Conservation (phyloP, 768 basidiomycete genomes). For the Boletellus sp. region DNA sequence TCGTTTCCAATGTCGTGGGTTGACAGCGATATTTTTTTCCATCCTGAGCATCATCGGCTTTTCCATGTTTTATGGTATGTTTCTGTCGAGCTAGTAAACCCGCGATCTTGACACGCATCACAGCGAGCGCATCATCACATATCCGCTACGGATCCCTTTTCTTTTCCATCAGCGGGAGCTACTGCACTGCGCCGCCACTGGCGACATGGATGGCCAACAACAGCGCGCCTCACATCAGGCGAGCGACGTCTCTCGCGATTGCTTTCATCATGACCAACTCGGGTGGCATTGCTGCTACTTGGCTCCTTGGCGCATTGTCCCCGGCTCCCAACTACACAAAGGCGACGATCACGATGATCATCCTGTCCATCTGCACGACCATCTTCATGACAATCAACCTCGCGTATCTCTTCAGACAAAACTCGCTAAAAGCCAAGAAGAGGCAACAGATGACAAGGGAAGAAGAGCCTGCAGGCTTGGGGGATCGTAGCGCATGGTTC, state of each 20-base stretch:
- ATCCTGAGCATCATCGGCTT: conserved; percentile 48
- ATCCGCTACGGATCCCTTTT: conserved; percentile 56
- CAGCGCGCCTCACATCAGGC: conserved; percentile 49
- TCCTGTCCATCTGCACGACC: conserved; percentile 38
- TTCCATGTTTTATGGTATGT: conserved; percentile 51
- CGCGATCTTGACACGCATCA: background rate
- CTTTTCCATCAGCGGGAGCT: conserved; percentile 51
- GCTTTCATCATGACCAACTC: conserved; percentile 56
- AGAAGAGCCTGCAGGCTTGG: conserved; percentile 32
- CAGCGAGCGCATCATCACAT: conserved; percentile 29
- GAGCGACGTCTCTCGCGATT: conserved; percentile 57
- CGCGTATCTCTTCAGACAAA: conserved; percentile 40
- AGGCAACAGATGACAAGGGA: conserved; percentile 29
- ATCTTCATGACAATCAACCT: conserved; percentile 38
- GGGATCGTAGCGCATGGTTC: conserved; percentile 53
- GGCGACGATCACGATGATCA: conserved; percentile 38
- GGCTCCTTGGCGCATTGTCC: conserved; percentile 52
- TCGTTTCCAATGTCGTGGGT: conserved; percentile 47
- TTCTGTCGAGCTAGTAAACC: background rate
- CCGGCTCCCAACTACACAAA: conserved; percentile 46
- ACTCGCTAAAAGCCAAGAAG: conserved; percentile 41
- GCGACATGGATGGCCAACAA: conserved; percentile 64
- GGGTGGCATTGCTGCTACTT: conserved; percentile 59
- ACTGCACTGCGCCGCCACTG: conserved; percentile 50
- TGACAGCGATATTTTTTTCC: conserved; percentile 42